phyloP scores from a whole-genome alignment of 257 asterid species.

The Verbascum thapsus region DNA sequence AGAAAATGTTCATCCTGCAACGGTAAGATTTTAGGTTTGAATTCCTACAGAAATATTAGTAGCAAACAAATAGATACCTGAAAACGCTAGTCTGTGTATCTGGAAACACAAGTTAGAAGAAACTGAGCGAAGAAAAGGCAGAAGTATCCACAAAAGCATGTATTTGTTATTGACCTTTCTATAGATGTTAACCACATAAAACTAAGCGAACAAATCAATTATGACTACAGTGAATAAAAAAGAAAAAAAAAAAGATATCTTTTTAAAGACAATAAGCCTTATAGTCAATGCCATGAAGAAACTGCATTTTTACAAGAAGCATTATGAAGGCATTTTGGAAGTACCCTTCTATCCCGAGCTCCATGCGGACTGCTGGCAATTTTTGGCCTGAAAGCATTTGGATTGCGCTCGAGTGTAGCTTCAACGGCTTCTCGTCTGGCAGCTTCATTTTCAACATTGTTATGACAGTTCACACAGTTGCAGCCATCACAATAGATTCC shows the following conservation, averaged over 20 bases:
- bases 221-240: not conserved
- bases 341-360: slow-evolving; percentile 77
- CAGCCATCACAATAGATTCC: slow-evolving; percentile 93
- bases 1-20: not conserved
- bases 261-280: not conserved
- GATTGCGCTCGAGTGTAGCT: slow-evolving; percentile 90
- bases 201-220: not conserved
- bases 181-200: slow-evolving; percentile 16
- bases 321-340: slow-evolving; percentile 27
- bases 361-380: slow-evolving; percentile 93
- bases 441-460: slow-evolving; percentile 79
- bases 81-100: not conserved
- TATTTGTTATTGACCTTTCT: not conserved
- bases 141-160: not conserved
- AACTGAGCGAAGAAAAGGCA: not conserved
- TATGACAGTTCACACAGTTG: slow-evolving; percentile 88
- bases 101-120: not conserved
- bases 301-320: slow-evolving; percentile 13
- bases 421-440: slow-evolving; percentile 93
- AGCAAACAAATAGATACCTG: not conserved
- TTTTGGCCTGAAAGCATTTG: slow-evolving; percentile 94
- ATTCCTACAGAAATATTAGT: not conserved
- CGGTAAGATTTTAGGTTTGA: not conserved
- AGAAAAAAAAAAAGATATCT: not conserved
- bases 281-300: not conserved